Evolutionary conservation across 345 rosid species (phyloP).

Genomic region (Erodium maritimum): DNA sequence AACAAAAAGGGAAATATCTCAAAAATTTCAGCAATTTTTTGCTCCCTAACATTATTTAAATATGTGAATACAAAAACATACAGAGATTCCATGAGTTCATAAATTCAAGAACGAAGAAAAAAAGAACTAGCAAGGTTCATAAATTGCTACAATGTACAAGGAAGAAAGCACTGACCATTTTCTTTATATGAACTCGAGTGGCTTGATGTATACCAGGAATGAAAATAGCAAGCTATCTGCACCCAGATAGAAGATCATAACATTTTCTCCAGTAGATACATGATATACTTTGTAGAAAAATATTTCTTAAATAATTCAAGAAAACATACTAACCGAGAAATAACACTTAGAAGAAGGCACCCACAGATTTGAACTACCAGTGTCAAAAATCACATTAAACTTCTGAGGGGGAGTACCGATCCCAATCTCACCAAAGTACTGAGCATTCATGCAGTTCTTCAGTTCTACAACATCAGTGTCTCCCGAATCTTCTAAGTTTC

Average conservation of each 20-base stretch:
- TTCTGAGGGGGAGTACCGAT: conserved; percentile 82
- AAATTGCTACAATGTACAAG: not conserved
- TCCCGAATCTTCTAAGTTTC: conserved; percentile 30
- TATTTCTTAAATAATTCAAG: not conserved
- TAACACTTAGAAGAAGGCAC: conserved; percentile 85
- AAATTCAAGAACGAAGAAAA: too few relatives aligned
- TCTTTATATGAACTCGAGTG: conserved; percentile 61
- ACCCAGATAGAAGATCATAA: conserved; percentile 5
- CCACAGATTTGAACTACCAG: conserved; percentile 95
- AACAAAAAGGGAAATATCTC: not conserved
- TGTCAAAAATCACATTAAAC: conserved; percentile 85
- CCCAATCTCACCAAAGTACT: conserved; percentile 85
- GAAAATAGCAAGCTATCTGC: conserved; percentile 67
- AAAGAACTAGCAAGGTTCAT: not conserved
- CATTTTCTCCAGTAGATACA: not conserved
- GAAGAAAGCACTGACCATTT: conserved; percentile 38
- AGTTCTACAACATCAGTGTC: conserved; percentile 58
- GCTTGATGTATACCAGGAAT: conserved; percentile 60
- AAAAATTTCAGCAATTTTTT: too few relatives aligned
- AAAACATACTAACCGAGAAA: conserved; percentile 50
- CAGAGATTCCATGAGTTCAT: not conserved
- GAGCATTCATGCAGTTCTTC: conserved; percentile 90
- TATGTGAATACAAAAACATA: not conserved
- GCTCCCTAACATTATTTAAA: not conserved
- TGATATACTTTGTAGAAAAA: not conserved